A percentile compares a stretch with the other conserved stretches of the same genome.
phyloP scores from a whole-genome alignment of 2,329 filamentous ascomycete genomes.

The Neurospora sp. region DNA sequence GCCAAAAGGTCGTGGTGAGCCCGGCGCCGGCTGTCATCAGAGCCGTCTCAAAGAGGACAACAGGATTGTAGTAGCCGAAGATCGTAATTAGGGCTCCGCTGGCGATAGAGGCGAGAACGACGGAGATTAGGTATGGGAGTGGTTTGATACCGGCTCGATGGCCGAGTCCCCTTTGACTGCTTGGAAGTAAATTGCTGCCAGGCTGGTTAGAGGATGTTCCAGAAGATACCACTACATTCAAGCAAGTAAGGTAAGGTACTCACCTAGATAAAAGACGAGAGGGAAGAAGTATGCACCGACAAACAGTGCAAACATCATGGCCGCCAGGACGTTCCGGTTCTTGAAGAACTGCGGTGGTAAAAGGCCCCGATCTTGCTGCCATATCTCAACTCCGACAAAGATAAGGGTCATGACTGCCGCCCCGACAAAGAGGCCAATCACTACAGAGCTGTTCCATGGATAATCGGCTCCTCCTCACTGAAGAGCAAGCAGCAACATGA shows the following conservation, averaged over 20 bases:
- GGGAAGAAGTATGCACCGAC: too few relatives aligned
- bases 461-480: slow-evolving; percentile 46
- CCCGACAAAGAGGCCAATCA: slow-evolving; percentile 42
- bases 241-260: too few relatives aligned
- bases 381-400: slow-evolving; percentile 37
- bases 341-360: too few relatives aligned
- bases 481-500: slow-evolving; percentile 44
- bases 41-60: slow-evolving; percentile 19
- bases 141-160: slow-evolving; percentile 45
- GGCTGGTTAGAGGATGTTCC: background rate
- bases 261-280: too few relatives aligned
- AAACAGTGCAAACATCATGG: too few relatives aligned
- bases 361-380: slow-evolving; percentile 33
- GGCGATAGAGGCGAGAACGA: slow-evolving; percentile 32
- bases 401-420: slow-evolving; percentile 33
- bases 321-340: too few relatives aligned
- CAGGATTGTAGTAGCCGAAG: slow-evolving; percentile 34
- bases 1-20: slow-evolving; percentile 42
- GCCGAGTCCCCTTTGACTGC: slow-evolving; percentile 42
- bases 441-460: slow-evolving; percentile 36
- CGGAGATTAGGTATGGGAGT: slow-evolving; percentile 42
- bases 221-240: too few relatives aligned
- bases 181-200: slow-evolving; percentile 40
- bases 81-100: slow-evolving; percentile 18
- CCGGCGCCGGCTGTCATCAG: slow-evolving; percentile 31